Evolutionary conservation across 2,329 filamentous ascomycete species (phyloP).

Genomic region (Chrysoporthe deuterocubensis): DNA sequence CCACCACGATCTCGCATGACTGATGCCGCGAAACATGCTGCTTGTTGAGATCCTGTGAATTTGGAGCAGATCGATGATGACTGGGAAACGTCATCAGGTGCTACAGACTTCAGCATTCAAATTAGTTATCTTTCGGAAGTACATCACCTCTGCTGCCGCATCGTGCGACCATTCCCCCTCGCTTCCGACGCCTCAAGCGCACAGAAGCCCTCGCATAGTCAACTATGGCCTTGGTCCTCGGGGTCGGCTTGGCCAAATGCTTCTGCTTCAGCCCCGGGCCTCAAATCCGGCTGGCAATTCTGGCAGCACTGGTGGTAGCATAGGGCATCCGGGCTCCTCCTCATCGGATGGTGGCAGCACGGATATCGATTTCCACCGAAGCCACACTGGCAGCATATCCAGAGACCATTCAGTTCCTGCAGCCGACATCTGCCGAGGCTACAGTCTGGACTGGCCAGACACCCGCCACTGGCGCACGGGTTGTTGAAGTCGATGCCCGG

Average conservation of each 20-base stretch:
- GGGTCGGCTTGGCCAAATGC: constrained; percentile 15
- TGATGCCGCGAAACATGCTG: background rate
- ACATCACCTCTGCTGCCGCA: background rate
- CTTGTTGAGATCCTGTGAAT: background rate
- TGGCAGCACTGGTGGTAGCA: constrained; percentile 58
- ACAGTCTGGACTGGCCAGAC: constrained; percentile 51
- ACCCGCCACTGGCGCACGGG: constrained; percentile 51
- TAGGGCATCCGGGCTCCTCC: constrained; percentile 52
- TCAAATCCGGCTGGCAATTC: constrained; percentile 44
- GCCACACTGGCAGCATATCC: constrained; percentile 55
- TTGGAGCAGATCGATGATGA: background rate
- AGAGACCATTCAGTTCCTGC: constrained; percentile 51
- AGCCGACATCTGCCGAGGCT: constrained; percentile 53
- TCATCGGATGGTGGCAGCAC: constrained; percentile 51
- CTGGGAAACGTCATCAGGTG: background rate
- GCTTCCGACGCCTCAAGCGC: constrained; percentile 11
- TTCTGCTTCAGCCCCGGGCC: constrained; percentile 1
- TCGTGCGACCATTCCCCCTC: constrained; percentile 9
- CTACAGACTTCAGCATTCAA: background rate
- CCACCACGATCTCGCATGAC: constrained; percentile 15
- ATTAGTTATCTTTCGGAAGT: background rate
- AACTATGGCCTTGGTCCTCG: background rate
- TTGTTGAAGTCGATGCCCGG: constrained; percentile 42
- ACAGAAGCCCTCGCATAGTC: constrained; percentile 6
- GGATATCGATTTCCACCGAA: constrained; percentile 50